Conservation (phyloP, 495 filamentous ascomycete genomes). For the Friedmanniomyces simplex region DNA sequence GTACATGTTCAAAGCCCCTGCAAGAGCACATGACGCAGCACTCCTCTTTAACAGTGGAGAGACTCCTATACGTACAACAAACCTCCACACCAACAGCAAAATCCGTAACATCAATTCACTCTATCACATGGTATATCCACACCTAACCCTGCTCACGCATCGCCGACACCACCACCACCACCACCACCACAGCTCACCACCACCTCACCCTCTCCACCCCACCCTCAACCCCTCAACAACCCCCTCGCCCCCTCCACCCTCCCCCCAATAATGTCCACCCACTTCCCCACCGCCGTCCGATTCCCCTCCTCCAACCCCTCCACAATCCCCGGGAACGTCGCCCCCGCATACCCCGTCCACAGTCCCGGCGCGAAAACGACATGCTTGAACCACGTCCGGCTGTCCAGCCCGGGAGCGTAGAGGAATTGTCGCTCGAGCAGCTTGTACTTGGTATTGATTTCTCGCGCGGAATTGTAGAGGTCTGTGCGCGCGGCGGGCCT, state of each 20-base stretch:
- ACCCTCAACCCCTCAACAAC: background rate
- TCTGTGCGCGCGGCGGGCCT: background rate
- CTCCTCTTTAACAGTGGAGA: too few species aligned
- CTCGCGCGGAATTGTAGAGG: slow-evolving; percentile 45
- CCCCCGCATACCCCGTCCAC: slow-evolving; percentile 84
- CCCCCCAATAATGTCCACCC: slow-evolving; percentile 27
- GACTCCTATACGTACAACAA: too few species aligned
- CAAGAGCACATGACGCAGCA: too few species aligned
- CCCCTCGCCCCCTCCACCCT: slow-evolving; percentile 24
- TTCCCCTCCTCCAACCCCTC: slow-evolving; percentile 50
- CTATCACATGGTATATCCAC: too few species aligned
- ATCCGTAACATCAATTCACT: too few species aligned
- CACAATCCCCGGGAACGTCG: slow-evolving; percentile 52
- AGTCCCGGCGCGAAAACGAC: slow-evolving; percentile 65
- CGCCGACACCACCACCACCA: background rate
- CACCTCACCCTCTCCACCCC: background rate
- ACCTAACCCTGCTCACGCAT: too few species aligned
- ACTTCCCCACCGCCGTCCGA: slow-evolving; percentile 25
- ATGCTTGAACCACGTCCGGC: slow-evolving; percentile 55
- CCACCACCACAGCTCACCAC: background rate
- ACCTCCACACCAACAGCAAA: too few species aligned
- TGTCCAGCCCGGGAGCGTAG: slow-evolving; percentile 47
- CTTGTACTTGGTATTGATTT: slow-evolving; percentile 52
- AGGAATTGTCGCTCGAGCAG: slow-evolving; percentile 52
- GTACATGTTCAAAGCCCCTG: too few species aligned